Base-by-base conservation (phyloP, 352 stramenopile species). In the Globisporangium nunn region DNA sequence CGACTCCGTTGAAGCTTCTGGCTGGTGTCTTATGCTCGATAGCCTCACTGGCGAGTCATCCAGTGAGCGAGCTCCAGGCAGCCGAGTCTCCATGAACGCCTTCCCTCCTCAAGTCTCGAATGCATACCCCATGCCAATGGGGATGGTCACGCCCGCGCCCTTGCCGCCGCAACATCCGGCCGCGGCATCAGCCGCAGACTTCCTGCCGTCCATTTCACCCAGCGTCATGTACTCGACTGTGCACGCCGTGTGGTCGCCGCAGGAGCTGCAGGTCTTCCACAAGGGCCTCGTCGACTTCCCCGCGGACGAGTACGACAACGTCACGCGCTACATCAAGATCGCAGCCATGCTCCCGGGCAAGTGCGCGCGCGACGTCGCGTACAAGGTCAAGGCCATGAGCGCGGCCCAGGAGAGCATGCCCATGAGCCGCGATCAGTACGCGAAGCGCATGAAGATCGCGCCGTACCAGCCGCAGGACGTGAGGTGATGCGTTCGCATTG, bases 281-380 rank as follows among this genome's bases (percentile, higher is more conserved):
- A 54, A 70, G 35, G 80, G 74, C 6, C 68, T 93, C 50, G 56
- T 60, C 0, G 69, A 80, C 40, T 93, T 83, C 62, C 72, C 76
- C 0, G 57, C 61, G 44, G 73, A 86, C 47, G 58, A 79, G 31
- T 87, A 79, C 60, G 80, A 91, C 58, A 88, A 87, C 53, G 75
- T 91, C 50, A 93, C 82, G n/a, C 74, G 80, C 8, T 93, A 88
- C 68, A 88, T 91, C 67, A 89, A 89, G 60, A 82, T 91, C 53
- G 82, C 82, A 4, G 78, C 80, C 7, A 74, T 63, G 40, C 61
- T 93, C 37, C 80, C 80, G 7, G 69, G 62, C 15, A 93, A 89
- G 56, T 86, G 74, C 54, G 80, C 89, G 11, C 80, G 82, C 4
- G 80, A 93, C 57, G 80, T 93, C 17, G 78, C 82, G 31, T 87